phyloP scores from a whole-genome alignment of 1,284 basidiomycete genomes.

The Anthracocystis walkeri region DNA sequence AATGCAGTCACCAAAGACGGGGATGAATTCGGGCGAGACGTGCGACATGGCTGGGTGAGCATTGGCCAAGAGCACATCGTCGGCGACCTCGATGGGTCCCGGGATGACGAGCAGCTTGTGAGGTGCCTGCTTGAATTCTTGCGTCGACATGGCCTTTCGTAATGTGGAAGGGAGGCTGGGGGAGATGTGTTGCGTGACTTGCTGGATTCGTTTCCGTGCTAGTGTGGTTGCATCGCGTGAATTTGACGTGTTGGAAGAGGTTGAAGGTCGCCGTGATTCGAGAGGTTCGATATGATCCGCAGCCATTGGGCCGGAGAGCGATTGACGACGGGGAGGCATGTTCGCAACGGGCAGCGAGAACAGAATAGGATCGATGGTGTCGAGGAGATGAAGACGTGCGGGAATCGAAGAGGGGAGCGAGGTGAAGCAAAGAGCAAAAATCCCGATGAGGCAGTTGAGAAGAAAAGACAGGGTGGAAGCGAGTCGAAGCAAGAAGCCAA shows the following conservation, averaged over 20 bases:
- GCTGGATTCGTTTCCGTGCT: conserved; percentile 39
- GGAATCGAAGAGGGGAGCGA: not conserved
- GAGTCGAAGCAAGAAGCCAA: not conserved
- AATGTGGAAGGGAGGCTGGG: conserved; percentile 51
- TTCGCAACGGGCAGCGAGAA: not conserved
- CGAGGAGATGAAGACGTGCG: not conserved
- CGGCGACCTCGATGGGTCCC: conserved; percentile 83
- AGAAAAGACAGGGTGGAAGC: not conserved
- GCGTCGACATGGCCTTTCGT: conserved; percentile 45
- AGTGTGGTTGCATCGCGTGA: conserved; percentile 24
- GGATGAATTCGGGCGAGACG: conserved; percentile 88
- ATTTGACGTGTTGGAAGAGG: conserved; percentile 8
- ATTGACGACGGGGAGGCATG: conserved; percentile 40
- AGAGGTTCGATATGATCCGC: conserved; percentile 21
- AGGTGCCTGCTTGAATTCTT: conserved; percentile 62
- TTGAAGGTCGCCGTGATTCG: conserved; percentile 31
- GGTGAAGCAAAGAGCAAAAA: not conserved
- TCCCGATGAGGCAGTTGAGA: not conserved
- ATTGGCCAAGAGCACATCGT: conserved; percentile 75
- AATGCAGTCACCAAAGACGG: conserved; percentile 89
- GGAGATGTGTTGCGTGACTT: conserved; percentile 42
- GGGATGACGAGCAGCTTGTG: conserved; percentile 74
- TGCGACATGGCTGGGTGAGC: conserved; percentile 74
- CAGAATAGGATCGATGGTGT: not conserved
- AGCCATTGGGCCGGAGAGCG: conserved; percentile 38